These are phyloP conservation scores for Cyphellophora attinorum DNA, from an alignment of 2,329 filamentous ascomycete species.

Conservation along the genomic window DNA sequence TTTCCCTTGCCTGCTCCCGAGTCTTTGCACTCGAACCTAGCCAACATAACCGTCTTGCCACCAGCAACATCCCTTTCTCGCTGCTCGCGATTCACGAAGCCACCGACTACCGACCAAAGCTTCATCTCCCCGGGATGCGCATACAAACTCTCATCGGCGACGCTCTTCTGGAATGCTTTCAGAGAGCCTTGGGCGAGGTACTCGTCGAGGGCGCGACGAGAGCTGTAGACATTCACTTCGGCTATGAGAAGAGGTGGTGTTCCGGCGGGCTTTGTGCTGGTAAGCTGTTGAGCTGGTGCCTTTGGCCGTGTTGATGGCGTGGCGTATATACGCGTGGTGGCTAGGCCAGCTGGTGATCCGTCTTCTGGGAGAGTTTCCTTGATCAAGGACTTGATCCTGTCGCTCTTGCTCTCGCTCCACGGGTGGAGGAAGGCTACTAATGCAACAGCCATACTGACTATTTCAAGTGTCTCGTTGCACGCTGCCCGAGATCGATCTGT, in stretches of 20 bases:
- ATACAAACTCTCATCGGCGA: constrained; percentile 8
- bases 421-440: not conserved
- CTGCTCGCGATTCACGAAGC: constrained; percentile 14
- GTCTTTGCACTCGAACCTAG: constrained; percentile 15
- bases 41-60: constrained; percentile 15
- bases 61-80: constrained; percentile 6
- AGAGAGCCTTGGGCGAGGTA: constrained; percentile 1
- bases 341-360: not conserved
- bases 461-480: too few species aligned
- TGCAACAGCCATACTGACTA: not conserved
- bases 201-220: not conserved
- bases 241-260: not conserved
- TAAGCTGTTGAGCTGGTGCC: constrained; percentile 94
- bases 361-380: not conserved
- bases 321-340: constrained; percentile 84
- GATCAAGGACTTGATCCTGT: not conserved
- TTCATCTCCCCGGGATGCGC: constrained; percentile 6
- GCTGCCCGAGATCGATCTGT: too few species aligned
- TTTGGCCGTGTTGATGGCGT: constrained; percentile 93
- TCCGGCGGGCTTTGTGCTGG: not conserved
- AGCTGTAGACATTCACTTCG: constrained; percentile 2
- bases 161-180: constrained; percentile 1
- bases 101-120: constrained; percentile 12
- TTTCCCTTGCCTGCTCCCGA: constrained; percentile 8
- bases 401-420: not conserved